These are phyloP conservation scores for Solanum ossicruentum DNA, from an alignment of 257 asterid genomes.

Conservation along the genomic window DNA sequence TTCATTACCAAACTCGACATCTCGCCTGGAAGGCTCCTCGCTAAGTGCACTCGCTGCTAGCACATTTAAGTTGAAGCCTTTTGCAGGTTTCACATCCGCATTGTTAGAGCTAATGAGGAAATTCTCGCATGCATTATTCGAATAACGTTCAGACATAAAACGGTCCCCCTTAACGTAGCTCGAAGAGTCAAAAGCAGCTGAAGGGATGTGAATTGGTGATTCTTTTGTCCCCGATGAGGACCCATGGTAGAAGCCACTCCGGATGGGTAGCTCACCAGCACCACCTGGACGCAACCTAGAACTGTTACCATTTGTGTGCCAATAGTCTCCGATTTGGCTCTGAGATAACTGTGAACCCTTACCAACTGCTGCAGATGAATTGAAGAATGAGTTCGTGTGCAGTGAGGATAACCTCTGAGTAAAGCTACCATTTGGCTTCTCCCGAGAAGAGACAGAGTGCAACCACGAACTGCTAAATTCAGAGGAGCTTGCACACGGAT, in stretches of 20 bases:
- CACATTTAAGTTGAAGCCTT: conserved; percentile 64
- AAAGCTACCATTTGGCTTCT: conserved; percentile 39
- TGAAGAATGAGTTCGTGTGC: conserved; percentile 25
- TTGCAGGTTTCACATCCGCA: conserved; percentile 23
- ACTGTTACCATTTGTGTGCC: conserved; percentile 30
- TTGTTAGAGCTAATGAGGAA: conserved; percentile 10
- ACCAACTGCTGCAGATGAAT: conserved; percentile 28
- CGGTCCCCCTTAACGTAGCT: conserved; percentile 19
- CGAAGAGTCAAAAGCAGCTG: conserved; percentile 20
- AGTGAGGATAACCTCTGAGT: conserved; percentile 32
- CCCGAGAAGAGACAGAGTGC: conserved; percentile 47
- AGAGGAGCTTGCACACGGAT: conserved; percentile 27
- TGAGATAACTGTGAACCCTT: conserved; percentile 21
- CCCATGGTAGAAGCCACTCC: conserved; percentile 47
- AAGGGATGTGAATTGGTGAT: conserved; percentile 14
- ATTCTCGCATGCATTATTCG: conserved; percentile 22
- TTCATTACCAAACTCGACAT: conserved; percentile 28
- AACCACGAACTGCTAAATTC: conserved; percentile 33
- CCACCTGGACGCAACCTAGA: conserved; percentile 19
- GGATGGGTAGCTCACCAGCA: conserved; percentile 8
- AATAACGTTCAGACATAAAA: conserved; percentile 14
- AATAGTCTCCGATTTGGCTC: conserved; percentile 32
- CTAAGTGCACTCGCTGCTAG: conserved; percentile 24
- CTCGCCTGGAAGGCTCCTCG: conserved; percentile 24
- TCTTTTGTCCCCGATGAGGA: conserved; percentile 49